These are phyloP conservation scores for Leccinum subtestaceum DNA, from an alignment of 768 basidiomycete species.

Conservation along the genomic window DNA sequence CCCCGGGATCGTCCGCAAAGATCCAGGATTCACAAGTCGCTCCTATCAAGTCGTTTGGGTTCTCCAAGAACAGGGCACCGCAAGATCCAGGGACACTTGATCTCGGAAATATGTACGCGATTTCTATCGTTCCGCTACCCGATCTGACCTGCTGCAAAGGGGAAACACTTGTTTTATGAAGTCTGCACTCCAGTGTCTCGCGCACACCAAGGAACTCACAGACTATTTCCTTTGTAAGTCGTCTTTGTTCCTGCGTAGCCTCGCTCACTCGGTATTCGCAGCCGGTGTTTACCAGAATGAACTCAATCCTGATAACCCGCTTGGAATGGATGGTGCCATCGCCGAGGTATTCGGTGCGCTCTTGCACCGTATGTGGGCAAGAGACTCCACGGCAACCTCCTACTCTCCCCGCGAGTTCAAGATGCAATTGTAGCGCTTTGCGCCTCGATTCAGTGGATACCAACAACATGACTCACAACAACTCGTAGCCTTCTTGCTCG, in stretches of 20 bases:
- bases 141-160: conserved; percentile 39
- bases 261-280: conserved; percentile 24
- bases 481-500: conserved; percentile 90
- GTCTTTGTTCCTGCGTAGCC: background rate
- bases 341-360: conserved; percentile 89
- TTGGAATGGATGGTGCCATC: conserved; percentile 99
- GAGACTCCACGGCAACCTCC: conserved; percentile 48
- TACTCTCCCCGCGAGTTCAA: conserved; percentile 97
- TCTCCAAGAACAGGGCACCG: conserved; percentile 38
- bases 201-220: conserved; percentile 90
- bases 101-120: conserved; percentile 77
- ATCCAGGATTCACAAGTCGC: conserved; percentile 24
- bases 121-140: background rate
- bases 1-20: conserved; percentile 22
- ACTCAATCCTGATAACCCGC: conserved; percentile 91
- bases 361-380: conserved; percentile 81
- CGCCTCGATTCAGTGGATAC: conserved; percentile 96
- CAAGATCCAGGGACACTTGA: conserved; percentile 78
- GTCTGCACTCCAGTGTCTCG: conserved; percentile 93
- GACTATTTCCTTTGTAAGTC: conserved; percentile 86
- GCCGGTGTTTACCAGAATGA: conserved; percentile 82
- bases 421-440: conserved; percentile 81
- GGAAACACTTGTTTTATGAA: conserved; percentile 99
- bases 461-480: conserved; percentile 99
- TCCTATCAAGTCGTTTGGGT: conserved; percentile 34